phyloP scores from a whole-genome alignment of 352 stramenopile genomes.

The Pythium vanterpoolii region DNA sequence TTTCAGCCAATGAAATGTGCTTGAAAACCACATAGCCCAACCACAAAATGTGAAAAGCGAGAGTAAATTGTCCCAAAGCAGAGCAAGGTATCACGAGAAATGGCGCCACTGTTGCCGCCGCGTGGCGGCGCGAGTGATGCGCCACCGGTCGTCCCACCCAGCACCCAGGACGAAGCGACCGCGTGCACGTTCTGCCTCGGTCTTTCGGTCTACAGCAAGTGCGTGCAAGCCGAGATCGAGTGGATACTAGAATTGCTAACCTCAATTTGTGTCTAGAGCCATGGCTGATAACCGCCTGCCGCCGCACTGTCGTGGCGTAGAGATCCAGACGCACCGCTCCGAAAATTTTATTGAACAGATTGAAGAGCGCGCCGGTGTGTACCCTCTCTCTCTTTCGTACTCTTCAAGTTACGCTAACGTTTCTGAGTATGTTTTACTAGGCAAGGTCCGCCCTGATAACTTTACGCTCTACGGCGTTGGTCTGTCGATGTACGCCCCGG shows the following conservation, averaged over 20 bases:
- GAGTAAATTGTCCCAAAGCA: neutral
- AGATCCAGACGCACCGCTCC: conserved; percentile 35
- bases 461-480: conserved; percentile 65
- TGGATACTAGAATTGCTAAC: neutral
- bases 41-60: neutral
- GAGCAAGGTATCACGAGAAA: neutral
- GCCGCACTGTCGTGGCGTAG: conserved; percentile 55
- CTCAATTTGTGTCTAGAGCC: conserved; percentile 26
- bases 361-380: conserved; percentile 40
- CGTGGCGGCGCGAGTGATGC: neutral
- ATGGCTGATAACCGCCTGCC: conserved; percentile 49
- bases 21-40: neutral
- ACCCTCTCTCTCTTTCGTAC: neutral
- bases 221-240: conserved; percentile 9
- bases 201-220: conserved; percentile 71
- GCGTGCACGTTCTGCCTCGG: conserved; percentile 56
- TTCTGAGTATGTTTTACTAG: neutral
- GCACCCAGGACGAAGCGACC: neutral
- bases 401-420: neutral
- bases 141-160: neutral
- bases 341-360: conserved; percentile 47
- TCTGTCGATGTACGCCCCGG: conserved; percentile 52
- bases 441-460: conserved; percentile 43
- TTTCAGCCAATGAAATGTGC: neutral
- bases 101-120: conserved; percentile 17